Conservation (phyloP, 2,329 filamentous ascomycete genomes). For the Ascomycota sp. region DNA sequence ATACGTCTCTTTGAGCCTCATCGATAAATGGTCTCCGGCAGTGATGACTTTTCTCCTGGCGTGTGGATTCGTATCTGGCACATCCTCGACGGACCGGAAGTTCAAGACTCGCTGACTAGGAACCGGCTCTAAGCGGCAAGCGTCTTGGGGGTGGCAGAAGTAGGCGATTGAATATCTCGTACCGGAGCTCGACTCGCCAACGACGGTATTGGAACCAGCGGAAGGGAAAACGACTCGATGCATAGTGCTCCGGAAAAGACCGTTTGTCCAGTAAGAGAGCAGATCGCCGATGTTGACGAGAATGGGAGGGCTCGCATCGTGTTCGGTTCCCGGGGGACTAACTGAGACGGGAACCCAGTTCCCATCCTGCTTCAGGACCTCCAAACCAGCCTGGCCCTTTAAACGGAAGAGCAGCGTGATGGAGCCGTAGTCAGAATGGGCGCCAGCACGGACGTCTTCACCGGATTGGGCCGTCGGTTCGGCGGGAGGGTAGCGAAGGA, state of each 20-base stretch:
- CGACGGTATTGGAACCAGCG: conserved; percentile 6
- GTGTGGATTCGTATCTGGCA: conserved; percentile 20
- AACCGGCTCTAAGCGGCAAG: conserved; percentile 29
- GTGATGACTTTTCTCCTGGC: conserved; percentile 34
- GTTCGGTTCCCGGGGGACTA: conserved; percentile 33
- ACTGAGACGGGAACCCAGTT: conserved; percentile 45
- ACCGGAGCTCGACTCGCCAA: conserved; percentile 24
- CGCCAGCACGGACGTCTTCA: conserved; percentile 61
- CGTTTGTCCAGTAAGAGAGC: conserved; percentile 73
- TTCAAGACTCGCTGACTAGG: conserved; percentile 33
- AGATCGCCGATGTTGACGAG: conserved; percentile 54
- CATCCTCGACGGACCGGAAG: conserved; percentile 13
- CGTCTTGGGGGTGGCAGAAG: conserved; percentile 41
- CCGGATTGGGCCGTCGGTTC: conserved; percentile 18
- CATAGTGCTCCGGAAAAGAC: conserved; percentile 65
- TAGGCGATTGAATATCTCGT: conserved; percentile 44
- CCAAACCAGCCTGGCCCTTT: conserved; percentile 62
- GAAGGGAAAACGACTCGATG: conserved; percentile 60
- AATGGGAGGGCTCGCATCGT: conserved; percentile 45
- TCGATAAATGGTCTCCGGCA: conserved; percentile 39
- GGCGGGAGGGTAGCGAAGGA: conserved; percentile 48
- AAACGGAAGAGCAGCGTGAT: conserved; percentile 66
- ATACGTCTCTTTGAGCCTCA: conserved; percentile 37
- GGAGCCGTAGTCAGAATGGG: conserved; percentile 70
- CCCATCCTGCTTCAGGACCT: conserved; percentile 42